Base-by-base conservation (phyloP, 164 flowering plant genomes). In the Magnolia sinica region DNA sequence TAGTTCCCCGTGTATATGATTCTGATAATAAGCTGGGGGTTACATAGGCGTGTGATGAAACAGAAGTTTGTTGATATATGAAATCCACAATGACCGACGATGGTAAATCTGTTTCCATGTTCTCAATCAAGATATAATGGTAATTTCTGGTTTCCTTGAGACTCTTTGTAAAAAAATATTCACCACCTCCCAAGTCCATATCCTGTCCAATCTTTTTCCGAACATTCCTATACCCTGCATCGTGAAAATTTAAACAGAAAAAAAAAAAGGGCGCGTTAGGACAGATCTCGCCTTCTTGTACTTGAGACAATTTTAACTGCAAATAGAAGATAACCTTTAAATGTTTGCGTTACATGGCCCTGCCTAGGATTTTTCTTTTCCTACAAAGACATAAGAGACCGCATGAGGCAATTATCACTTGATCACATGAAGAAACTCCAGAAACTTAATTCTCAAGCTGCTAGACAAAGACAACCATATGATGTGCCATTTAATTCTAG, bases 31-130 rank as follows among this genome's bases (percentile, higher is more conserved):
- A 73, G 74, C 90, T 84, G 10, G 90, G 90, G 31, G 79, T 84
- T 51, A 89, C 80, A 69, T 50, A 81, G 49, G 84, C 91, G 73
- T 82, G 77, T 64, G 78, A 14, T 63, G 67, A 22, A 49, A 90
- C 51, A 51, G 79, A 74, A 5, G 85, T 78, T 22, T 87, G 77
- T 23, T 71, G 66, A 29, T 64, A 73, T 68, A 89, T 61, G 81
- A 90, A 90, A 31, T 83, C 85, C 71, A 69, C 79, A 50, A 89
- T 71, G 5, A 77, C 63, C 67, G 82, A 70, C 10, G 89, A 74
- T 22, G 82, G 65, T 51, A 90, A 52, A 31, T 81, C 88, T 67
- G 79, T 88, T 70, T 89, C 91, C 76, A 90, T 65, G 79, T 90
- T 89, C 37, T 85, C 85, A 68, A 89, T 68, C 22, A 90, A 2